phyloP scores from a whole-genome alignment of 495 filamentous ascomycete genomes.

The Amorphotheca resinae region DNA sequence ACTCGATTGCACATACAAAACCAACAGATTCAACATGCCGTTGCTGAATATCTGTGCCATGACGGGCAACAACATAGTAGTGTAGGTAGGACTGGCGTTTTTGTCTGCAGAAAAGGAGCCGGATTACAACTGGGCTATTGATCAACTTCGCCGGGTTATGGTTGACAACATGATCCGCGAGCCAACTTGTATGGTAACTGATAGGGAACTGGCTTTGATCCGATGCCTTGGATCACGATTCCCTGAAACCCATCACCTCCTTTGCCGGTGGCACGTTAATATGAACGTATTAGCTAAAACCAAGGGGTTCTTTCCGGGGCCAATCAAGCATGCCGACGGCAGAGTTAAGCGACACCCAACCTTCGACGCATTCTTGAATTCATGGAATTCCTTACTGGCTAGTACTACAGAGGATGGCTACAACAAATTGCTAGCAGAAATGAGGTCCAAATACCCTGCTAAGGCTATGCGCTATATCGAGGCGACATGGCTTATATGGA shows the following conservation, averaged over 20 bases:
- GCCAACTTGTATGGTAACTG: conserved; percentile 2
- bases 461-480: not conserved
- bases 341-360: not conserved
- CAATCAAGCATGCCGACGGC: not conserved
- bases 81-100: conserved; percentile 9
- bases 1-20: conserved; percentile 15
- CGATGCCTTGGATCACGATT: not conserved
- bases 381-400: not conserved
- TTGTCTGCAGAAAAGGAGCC: conserved; percentile 3
- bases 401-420: not conserved
- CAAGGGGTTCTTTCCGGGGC: conserved; percentile 2
- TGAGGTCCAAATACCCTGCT: not conserved
- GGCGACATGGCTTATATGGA: conserved; percentile 1
- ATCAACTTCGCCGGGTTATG: not conserved
- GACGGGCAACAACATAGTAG: conserved; percentile 8
- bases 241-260: not conserved
- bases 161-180: not conserved
- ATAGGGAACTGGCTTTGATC: conserved; percentile 2
- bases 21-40: conserved; percentile 16
- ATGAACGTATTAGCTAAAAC: conserved; percentile 12
- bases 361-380: not conserved
- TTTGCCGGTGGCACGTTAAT: conserved; percentile 9
- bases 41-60: conserved; percentile 12
- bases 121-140: not conserved
- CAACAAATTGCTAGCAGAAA: not conserved